Percentiles rank a stretch among this genome's conserved stretches.
Conservation (phyloP, 805 yeast species). For the Ogataea degrootiae region DNA sequence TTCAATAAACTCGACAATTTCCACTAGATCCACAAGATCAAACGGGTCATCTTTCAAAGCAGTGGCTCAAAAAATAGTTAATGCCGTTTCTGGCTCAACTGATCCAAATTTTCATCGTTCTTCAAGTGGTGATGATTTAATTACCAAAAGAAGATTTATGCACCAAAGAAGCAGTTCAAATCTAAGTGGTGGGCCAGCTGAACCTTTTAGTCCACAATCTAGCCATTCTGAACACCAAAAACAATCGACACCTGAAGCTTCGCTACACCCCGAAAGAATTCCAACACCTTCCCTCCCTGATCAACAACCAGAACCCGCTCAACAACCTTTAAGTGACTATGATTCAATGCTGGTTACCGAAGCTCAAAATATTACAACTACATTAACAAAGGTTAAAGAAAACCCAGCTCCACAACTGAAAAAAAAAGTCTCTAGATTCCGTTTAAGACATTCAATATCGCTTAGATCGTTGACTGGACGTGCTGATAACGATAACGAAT, state of each 20-base stretch:
- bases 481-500: slow-evolving; percentile 11
- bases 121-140: background rate
- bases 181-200: background rate
- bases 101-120: background rate
- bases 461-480: slow-evolving; percentile 23
- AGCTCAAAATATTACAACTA: background rate
- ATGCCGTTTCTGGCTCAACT: slow-evolving; percentile 10
- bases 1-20: slow-evolving; percentile 10
- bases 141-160: background rate
- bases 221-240: too few relatives aligned
- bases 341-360: background rate
- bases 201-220: background rate
- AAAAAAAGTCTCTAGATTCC: slow-evolving; percentile 19
- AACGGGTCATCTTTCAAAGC: slow-evolving; percentile 18
- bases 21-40: slow-evolving; percentile 19
- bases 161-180: slow-evolving; percentile 3
- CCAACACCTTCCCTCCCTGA: background rate
- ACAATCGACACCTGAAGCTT: too few relatives aligned
- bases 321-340: background rate
- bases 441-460: slow-evolving; percentile 28
- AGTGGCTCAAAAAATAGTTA: slow-evolving; percentile 19
- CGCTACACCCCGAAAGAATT: too few relatives aligned
- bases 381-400: background rate
- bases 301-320: background rate
- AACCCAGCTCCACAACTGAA: slow-evolving; percentile 8